A percentile compares a stretch with the other conserved stretches of the same genome.
Evolutionary conservation across 345 rosid species (phyloP).

Genomic region (Rhodamnia argentea): DNA sequence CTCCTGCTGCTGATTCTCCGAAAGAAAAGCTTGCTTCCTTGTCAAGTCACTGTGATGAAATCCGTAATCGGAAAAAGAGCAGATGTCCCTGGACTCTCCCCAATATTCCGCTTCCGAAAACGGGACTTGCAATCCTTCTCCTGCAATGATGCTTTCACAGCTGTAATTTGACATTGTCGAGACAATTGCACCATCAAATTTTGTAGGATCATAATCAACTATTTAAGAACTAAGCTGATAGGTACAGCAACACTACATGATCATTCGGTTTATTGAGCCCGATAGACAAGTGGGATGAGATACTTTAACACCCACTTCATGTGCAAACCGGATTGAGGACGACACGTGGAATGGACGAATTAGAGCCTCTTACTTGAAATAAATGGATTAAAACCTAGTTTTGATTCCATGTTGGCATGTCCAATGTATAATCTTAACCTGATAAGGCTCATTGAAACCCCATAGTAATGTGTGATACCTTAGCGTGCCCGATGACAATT

Average conservation of each 20-base stretch:
- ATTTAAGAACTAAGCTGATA: background rate
- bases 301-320: background rate
- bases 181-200: background rate
- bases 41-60: background rate
- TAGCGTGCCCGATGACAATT: too few species aligned
- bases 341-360: background rate
- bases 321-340: background rate
- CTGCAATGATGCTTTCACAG: background rate
- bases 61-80: constrained; percentile 6
- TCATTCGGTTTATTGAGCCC: background rate
- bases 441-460: background rate
- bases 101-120: background rate
- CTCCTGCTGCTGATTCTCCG: constrained; percentile 8
- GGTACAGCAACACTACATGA: background rate
- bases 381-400: background rate
- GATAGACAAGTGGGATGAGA: background rate
- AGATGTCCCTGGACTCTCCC: background rate
- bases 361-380: background rate
- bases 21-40: background rate
- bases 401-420: background rate
- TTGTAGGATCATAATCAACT: background rate
- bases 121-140: background rate
- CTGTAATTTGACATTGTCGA: background rate
- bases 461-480: too few species aligned
- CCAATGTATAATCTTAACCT: background rate